phyloP scores from a whole-genome alignment of 768 basidiomycete species.

The Collybiopsis luxurians region DNA sequence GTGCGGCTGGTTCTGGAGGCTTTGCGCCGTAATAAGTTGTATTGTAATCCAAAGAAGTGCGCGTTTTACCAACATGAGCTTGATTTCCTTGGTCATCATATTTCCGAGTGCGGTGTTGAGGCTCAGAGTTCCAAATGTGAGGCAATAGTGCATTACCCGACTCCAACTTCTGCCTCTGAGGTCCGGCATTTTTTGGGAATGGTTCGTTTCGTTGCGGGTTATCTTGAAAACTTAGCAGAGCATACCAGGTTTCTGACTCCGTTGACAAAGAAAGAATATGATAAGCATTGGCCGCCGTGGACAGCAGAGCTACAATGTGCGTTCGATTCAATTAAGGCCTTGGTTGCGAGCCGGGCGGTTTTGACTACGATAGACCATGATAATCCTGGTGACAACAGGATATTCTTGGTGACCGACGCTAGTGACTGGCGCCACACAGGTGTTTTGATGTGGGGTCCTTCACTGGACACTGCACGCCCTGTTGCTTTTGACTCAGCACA shows the following conservation, averaged over 20 bases:
- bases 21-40: constrained; percentile 13
- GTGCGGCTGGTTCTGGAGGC: constrained; percentile 14
- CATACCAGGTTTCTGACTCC: constrained; percentile 15
- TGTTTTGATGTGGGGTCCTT: constrained; percentile 20
- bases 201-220: constrained; percentile 17
- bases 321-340: constrained; percentile 25
- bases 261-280: constrained; percentile 15
- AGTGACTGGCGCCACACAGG: constrained; percentile 24
- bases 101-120: constrained; percentile 20
- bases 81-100: constrained; percentile 20
- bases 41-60: constrained; percentile 20
- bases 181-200: constrained; percentile 21
- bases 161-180: constrained; percentile 11
- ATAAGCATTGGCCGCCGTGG: constrained; percentile 8
- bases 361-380: constrained; percentile 30
- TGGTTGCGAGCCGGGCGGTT: constrained; percentile 22
- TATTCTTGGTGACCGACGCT: constrained; percentile 29
- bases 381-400: constrained; percentile 23
- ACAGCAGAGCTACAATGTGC: constrained; percentile 14
- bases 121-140: constrained; percentile 16
- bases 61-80: constrained; percentile 1
- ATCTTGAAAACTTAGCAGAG: constrained; percentile 13
- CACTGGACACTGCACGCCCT: constrained; percentile 24
- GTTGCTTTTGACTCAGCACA: constrained; percentile 23
- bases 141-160: constrained; percentile 19